These are phyloP conservation scores for Nemania bipapillata DNA, from an alignment of 2,329 filamentous ascomycete genomes.

Conservation along the genomic window DNA sequence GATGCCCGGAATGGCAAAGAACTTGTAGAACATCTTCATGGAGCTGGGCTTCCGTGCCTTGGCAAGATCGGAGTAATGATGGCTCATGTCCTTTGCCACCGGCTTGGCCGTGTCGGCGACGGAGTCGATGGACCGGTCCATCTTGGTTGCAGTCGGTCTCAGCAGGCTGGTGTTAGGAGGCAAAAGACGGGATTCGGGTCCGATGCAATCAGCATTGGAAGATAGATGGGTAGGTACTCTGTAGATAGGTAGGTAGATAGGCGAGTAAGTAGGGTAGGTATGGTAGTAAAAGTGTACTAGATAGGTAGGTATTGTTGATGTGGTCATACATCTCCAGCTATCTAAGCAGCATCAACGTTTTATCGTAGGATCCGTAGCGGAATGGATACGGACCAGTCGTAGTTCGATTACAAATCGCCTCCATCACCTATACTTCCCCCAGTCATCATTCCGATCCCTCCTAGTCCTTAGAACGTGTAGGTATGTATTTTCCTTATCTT, in stretches of 20 bases:
- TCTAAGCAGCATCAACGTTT: neutral
- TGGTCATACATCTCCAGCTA: too few species aligned
- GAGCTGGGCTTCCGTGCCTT: constrained; percentile 71
- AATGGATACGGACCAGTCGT: neutral
- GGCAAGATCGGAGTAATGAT: constrained; percentile 79
- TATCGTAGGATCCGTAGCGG: neutral
- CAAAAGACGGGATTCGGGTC: neutral
- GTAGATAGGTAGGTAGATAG: neutral
- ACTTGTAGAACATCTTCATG: constrained; percentile 88
- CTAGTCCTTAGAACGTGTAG: neutral
- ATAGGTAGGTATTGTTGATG: neutral
- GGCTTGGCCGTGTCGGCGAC: constrained; percentile 49
- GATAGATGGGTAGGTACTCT: neutral
- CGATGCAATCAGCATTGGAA: constrained; percentile 4
- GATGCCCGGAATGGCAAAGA: constrained; percentile 74
- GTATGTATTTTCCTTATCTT: neutral
- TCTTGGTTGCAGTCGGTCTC: constrained; percentile 28
- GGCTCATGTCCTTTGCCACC: constrained; percentile 76
- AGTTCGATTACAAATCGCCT: constrained; percentile 31
- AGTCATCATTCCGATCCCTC: neutral
- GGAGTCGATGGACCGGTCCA: constrained; percentile 38
- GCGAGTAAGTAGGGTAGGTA: constrained; percentile 3
- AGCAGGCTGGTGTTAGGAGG: constrained; percentile 4
- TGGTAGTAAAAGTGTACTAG: neutral
- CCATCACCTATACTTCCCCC: too few species aligned